A percentile compares a stretch with the other conserved stretches of the same genome.
phyloP scores from a whole-genome alignment of 805 yeast species.

The Tetrapisispora namnaoensis region DNA sequence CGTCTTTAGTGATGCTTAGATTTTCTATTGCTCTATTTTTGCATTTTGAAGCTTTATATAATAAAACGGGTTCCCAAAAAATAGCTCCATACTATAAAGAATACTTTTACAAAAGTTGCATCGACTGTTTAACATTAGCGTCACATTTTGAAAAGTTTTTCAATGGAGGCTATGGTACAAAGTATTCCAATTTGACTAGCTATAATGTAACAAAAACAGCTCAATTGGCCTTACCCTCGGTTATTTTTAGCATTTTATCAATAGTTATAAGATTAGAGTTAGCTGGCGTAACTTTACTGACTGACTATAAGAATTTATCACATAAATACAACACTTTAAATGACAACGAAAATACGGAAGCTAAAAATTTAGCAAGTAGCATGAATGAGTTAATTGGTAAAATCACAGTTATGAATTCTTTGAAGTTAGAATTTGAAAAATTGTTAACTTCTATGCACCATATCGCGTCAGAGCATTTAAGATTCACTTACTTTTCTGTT shows the following conservation, averaged over 20 bases:
- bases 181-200: constrained; percentile 13
- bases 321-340: neutral
- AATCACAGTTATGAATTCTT: constrained; percentile 14
- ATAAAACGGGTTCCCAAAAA: neutral
- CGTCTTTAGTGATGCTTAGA: constrained; percentile 19
- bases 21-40: constrained; percentile 21
- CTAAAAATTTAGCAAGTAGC: neutral
- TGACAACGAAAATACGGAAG: neutral
- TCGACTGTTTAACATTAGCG: constrained; percentile 13
- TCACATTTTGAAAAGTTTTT: constrained; percentile 19
- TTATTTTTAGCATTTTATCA: constrained; percentile 19
- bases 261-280: constrained; percentile 20
- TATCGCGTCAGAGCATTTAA: constrained; percentile 19
- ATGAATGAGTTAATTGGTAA: constrained; percentile 7
- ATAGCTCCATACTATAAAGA: constrained; percentile 13
- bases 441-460: constrained; percentile 17
- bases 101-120: constrained; percentile 15
- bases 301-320: constrained; percentile 10
- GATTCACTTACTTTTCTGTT: constrained; percentile 26
- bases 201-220: constrained; percentile 20
- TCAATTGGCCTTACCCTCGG: constrained; percentile 22
- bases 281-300: constrained; percentile 14
- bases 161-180: constrained; percentile 13
- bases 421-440: constrained; percentile 19
- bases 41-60: constrained; percentile 18